phyloP scores from a whole-genome alignment of 2,329 filamentous ascomycete genomes.

The Xylariaceae sp. region DNA sequence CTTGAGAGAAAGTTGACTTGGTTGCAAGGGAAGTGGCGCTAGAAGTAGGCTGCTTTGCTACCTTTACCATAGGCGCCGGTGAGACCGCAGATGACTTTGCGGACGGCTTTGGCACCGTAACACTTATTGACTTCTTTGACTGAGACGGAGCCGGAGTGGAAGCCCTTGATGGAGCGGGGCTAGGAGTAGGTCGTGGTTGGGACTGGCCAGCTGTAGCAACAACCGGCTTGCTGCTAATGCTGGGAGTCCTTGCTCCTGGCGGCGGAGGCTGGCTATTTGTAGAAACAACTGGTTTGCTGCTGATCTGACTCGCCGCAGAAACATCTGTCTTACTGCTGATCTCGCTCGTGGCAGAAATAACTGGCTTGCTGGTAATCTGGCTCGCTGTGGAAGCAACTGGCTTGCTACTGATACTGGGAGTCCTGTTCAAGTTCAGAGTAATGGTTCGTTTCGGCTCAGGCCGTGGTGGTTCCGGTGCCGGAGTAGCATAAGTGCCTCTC shows the following conservation, averaged over 20 bases:
- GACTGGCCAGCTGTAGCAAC: conserved; percentile 13
- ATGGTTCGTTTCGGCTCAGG: conserved; percentile 43
- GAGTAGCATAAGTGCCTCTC: conserved; percentile 35
- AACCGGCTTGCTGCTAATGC: conserved; percentile 28
- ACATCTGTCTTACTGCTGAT: conserved; percentile 28
- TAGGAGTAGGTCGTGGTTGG: conserved; percentile 18
- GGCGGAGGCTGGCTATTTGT: conserved; percentile 16
- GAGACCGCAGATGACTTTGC: conserved; percentile 25
- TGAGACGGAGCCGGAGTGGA: conserved; percentile 15
- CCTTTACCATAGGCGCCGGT: conserved; percentile 4
- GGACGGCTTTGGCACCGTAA: conserved; percentile 26
- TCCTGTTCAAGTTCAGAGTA: conserved; percentile 42
- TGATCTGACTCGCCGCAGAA: no score
- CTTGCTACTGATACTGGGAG: conserved; percentile 33
- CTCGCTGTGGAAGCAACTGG: not conserved
- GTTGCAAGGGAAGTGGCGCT: not conserved
- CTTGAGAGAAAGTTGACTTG: not conserved
- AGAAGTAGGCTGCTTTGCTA: conserved; percentile 22
- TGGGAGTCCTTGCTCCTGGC: conserved; percentile 31
- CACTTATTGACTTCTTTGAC: conserved; percentile 25
- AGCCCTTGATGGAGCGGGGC: conserved; percentile 6
- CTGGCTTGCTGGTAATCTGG: not conserved
- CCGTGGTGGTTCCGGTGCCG: conserved; percentile 32
- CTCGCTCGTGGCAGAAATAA: conserved; percentile 12
- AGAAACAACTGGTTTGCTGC: conserved; percentile 20